These are phyloP conservation scores for Fusarium buharicum DNA, from an alignment of 2,329 filamentous ascomycete species.

Conservation along the genomic window DNA sequence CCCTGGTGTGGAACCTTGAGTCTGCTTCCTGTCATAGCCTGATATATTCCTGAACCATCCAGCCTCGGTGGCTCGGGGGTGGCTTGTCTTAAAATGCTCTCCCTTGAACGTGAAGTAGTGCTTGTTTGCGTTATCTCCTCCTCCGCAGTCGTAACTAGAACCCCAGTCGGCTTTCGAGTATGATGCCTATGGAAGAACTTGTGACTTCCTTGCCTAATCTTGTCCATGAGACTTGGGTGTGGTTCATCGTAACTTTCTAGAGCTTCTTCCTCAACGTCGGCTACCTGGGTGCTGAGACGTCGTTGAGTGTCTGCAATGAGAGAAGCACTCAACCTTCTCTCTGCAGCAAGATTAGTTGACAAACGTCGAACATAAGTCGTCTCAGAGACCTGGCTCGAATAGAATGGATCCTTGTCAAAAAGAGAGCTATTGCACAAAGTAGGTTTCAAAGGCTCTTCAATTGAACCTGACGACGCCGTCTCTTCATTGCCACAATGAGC, in stretches of 20 bases:
- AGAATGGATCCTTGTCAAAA: slow-evolving; percentile 44
- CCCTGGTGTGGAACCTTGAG: slow-evolving; percentile 14
- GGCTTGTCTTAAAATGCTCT: slow-evolving; percentile 35
- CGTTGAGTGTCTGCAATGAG: slow-evolving; percentile 42
- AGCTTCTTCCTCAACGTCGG: slow-evolving; percentile 10
- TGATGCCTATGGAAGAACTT: slow-evolving; percentile 40
- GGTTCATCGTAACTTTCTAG: slow-evolving; percentile 22
- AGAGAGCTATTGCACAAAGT: slow-evolving; percentile 26
- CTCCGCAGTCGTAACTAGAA: background rate
- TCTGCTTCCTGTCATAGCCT: slow-evolving; percentile 41
- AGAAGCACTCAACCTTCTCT: slow-evolving; percentile 39
- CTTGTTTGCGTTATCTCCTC: slow-evolving; percentile 2
- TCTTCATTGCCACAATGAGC: slow-evolving; percentile 40
- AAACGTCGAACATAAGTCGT: background rate
- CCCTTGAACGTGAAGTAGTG: slow-evolving; percentile 26
- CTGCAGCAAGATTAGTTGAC: slow-evolving; percentile 6
- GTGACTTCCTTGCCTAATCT: slow-evolving; percentile 45
- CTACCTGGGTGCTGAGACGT: slow-evolving; percentile 42
- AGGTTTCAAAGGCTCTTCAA: slow-evolving; percentile 25
- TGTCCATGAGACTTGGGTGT: slow-evolving; percentile 45
- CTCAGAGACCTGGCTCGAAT: background rate
- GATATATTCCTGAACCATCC: slow-evolving; percentile 39
- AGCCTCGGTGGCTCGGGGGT: slow-evolving; percentile 30
- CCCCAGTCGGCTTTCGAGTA: slow-evolving; percentile 28
- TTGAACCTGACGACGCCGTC: slow-evolving; percentile 7